Evolutionary conservation across 768 basidiomycete genomes (phyloP), one percentile per base, ranked within the genome.

Genomic region (Lactifluus subvellereus): DNA sequence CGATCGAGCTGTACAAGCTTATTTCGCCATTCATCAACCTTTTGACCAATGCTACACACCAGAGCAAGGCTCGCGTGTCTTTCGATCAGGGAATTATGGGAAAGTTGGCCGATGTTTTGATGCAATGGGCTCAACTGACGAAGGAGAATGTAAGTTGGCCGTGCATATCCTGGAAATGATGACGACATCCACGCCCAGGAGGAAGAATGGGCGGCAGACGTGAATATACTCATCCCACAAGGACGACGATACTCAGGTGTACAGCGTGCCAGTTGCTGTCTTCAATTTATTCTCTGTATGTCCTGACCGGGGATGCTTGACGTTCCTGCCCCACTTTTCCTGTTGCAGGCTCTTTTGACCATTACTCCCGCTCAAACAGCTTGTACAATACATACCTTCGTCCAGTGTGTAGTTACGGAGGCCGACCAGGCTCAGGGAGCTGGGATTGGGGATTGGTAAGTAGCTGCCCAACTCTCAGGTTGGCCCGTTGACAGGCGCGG

Each of bases 221-320:
- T 91, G 4, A 98, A 98, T 68, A 84, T 88, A 3, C 98, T 98
- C 70, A 86, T 98, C 89, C 30, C 93, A 98, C 71, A 95, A 98
- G 70, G 93, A 97, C 58, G 96, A 98, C 64, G 94, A 96, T 65
- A 86, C 86, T 1, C 84, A 89, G 58, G 71, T 80, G 2, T 95
- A 94, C 71, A 91, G 89, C 59, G 80, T 93, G 37, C 82, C 97
- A 40, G 83, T 91, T 2, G 89, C 91, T 4, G 87, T 87, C 3
- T 87, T 94, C 68, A 96, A 98, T 70, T 74, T 98, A 40, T 75
- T 96, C 55, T 80, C 81, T 37, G 95, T 97, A 72, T 37, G 73
- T 71, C 37, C 30, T 45, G 37, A 37, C n/a, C 11, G 20, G 50
- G 35, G 27, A 30, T 37, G 43, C 42, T 58, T 47, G 71, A 57